Conservation (phyloP, 495 filamentous ascomycete genomes). For the Aspergillus sparsus region DNA sequence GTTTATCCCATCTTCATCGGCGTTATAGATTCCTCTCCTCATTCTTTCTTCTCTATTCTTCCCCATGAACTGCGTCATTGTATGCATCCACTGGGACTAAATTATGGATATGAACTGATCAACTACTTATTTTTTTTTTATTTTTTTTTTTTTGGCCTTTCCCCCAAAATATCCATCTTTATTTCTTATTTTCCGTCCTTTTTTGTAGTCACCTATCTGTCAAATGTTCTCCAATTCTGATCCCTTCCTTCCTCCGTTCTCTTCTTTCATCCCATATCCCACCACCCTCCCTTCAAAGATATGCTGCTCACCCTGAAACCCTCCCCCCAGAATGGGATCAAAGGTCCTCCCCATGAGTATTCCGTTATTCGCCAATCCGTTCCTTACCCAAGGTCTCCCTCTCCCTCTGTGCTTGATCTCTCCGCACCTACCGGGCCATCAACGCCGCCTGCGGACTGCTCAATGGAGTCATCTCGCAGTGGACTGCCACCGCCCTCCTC, state of each 20-base stretch:
- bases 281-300: conserved; percentile 10
- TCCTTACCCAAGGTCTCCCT: conserved; percentile 36
- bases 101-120: too few relatives aligned
- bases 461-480: conserved; percentile 41
- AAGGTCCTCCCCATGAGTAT: conserved; percentile 43
- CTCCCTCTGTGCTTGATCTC: conserved; percentile 23
- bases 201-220: conserved; percentile 4
- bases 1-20: too few relatives aligned
- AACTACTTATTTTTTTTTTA: conserved; percentile 4
- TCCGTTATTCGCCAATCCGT: conserved; percentile 35
- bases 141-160: background rate
- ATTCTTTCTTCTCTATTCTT: too few relatives aligned
- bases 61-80: too few relatives aligned
- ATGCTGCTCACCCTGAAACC: conserved; percentile 50
- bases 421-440: conserved; percentile 18
- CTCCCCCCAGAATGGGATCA: conserved; percentile 40
- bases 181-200: background rate
- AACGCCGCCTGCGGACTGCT: conserved; percentile 22
- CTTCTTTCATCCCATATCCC: conserved; percentile 1
- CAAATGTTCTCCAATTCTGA: conserved; percentile 7
- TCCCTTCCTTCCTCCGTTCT: background rate
- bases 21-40: too few relatives aligned
- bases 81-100: too few relatives aligned
- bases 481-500: conserved; percentile 42
- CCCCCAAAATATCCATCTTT: background rate